Conservation (phyloP, 1,139 yeast genomes). For the Meyerozyma guilliermondii region DNA sequence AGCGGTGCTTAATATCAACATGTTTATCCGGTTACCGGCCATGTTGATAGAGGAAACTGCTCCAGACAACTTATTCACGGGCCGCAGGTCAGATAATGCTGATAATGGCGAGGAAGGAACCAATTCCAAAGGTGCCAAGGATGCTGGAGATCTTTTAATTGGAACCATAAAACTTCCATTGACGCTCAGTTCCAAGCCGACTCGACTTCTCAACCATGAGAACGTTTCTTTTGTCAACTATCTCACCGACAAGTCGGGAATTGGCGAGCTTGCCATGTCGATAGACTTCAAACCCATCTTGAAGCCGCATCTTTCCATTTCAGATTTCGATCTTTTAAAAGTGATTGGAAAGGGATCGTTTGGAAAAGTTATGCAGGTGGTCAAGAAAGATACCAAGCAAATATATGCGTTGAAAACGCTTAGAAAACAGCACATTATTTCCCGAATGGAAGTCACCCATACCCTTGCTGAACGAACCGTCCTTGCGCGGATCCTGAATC, state of each 20-base stretch:
- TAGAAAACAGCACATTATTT: slow-evolving; percentile 88
- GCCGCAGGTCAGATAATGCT: slow-evolving; percentile 4
- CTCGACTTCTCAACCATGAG: slow-evolving; percentile 42
- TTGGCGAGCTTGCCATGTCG: slow-evolving; percentile 11
- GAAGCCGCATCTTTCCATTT: slow-evolving; percentile 66
- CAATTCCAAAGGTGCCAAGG: slow-evolving; percentile 10
- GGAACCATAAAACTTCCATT: slow-evolving; percentile 42
- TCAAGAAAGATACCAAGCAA: slow-evolving; percentile 89
- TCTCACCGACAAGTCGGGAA: slow-evolving; percentile 37
- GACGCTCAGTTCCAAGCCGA: slow-evolving; percentile 31
- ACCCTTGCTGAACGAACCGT: slow-evolving; percentile 96
- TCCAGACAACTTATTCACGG: slow-evolving; percentile 28
- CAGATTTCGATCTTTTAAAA: slow-evolving; percentile 86
- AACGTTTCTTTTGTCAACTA: slow-evolving; percentile 39
- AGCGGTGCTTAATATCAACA: slow-evolving; percentile 55
- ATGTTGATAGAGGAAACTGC: slow-evolving; percentile 41
- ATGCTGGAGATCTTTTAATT: slow-evolving; percentile 36
- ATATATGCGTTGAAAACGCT: slow-evolving; percentile 91
- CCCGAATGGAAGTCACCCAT: slow-evolving; percentile 92
- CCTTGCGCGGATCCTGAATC: slow-evolving; percentile 85
- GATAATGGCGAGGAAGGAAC: slow-evolving; percentile 10
- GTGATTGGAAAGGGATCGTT: slow-evolving; percentile 97
- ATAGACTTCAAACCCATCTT: slow-evolving; percentile 13
- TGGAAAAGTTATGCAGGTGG: slow-evolving; percentile 98
- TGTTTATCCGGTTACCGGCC: slow-evolving; percentile 73